Evolutionary conservation across 2,329 filamentous ascomycete genomes (phyloP).

Genomic region (Coniochaeta prunicola): DNA sequence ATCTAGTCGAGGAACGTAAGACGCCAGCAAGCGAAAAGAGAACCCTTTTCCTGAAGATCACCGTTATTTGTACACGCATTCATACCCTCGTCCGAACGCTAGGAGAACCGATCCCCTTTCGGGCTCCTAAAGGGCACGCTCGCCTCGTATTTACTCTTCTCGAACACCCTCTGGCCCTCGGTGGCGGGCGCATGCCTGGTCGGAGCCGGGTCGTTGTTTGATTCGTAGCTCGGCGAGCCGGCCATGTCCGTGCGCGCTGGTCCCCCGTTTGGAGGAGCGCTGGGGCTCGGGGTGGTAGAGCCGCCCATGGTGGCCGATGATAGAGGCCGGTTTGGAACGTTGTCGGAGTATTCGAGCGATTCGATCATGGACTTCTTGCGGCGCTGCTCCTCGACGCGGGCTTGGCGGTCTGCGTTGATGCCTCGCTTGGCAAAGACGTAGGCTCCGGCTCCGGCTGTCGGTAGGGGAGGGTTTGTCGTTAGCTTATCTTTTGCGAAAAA

Average conservation of each 20-base stretch:
- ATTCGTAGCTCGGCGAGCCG: constrained; percentile 63
- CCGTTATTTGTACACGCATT: background rate
- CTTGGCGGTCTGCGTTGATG: constrained; percentile 83
- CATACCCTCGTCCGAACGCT: constrained; percentile 18
- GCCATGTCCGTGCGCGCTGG: constrained; percentile 51
- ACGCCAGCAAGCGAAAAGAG: background rate
- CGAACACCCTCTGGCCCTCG: constrained; percentile 56
- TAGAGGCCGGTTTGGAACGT: constrained; percentile 24
- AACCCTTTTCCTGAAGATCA: background rate
- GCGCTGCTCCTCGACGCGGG: constrained; percentile 60
- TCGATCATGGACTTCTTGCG: constrained; percentile 54
- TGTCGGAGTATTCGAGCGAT: constrained; percentile 42
- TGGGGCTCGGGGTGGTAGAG: constrained; percentile 20
- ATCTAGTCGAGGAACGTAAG: background rate
- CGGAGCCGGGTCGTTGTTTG: constrained; percentile 72
- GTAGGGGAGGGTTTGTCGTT: background rate
- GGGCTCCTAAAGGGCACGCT: constrained; percentile 64
- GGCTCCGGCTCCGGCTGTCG: constrained; percentile 78
- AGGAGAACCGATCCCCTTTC: constrained; percentile 80
- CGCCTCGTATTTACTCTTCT: constrained; percentile 90
- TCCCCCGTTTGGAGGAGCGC: constrained; percentile 35
- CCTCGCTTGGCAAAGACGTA: constrained; percentile 94
- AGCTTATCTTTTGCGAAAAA: constrained; percentile 3
- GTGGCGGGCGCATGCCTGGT: constrained; percentile 73
- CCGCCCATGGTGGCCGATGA: constrained; percentile 28